Base-by-base conservation (phyloP, 805 yeast species). In the Phaffomyces thermotolerans region DNA sequence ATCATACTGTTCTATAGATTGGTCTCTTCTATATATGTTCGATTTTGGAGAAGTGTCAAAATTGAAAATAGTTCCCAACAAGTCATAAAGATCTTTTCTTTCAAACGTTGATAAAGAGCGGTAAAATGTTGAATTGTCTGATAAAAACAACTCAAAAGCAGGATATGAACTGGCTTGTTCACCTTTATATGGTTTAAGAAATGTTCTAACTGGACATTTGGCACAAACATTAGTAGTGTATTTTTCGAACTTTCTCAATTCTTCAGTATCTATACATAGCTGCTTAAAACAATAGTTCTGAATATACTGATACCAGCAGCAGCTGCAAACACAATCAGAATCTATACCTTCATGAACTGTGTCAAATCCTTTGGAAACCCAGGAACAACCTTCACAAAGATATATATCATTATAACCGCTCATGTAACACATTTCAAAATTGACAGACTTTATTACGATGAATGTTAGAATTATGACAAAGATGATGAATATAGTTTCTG, bases 321-420 rank as follows among this genome's bases (percentile, higher is more conserved):
- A 57, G 2, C 59, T 47, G 34, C 58, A 54, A 7, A 49, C 42
- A 38, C 60, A 57, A n/a, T 54, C 57, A 12, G 46, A 6, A 20
- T 52, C 56, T 3, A 44, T 34, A 9, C 40, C 40, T 3, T 33
- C 39, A 34, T 18, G 17, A 37, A 43, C 20, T 2, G 23, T 5
- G 18, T 43, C 24, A 7, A 29, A n/a, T 6, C 34, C 41, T 2
- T 20, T n/a, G 8, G 49, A 43, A 2, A 52, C 53, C 35, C 48
- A 45, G 1, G 57, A 52, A 34, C 59, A 55, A 3, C 61, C 61
- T 38, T 57, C 61, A 40, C 59, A 55, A 29, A 57, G 36, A 27
- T 44, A 55, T 9, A 37, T 24, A 39, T 57, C 59, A 10, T 46
- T 38, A 34, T 41, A 55, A 6, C 60, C 59, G 39, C 46, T 40